Conservation (phyloP, 371 early-diverging fungal species). For the Apophysomyces ossiformis region DNA sequence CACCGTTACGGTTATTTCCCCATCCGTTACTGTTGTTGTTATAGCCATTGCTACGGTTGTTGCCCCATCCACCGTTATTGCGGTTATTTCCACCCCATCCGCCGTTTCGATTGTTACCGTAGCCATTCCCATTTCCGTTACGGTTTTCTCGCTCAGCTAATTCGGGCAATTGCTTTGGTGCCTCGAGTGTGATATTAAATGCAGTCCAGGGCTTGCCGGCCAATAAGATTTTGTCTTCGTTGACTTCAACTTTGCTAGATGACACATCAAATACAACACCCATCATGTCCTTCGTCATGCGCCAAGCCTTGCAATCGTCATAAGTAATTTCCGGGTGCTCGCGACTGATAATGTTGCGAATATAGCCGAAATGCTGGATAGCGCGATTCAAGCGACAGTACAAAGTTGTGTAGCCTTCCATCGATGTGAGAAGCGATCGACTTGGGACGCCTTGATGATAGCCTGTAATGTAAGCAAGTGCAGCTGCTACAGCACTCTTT, state of each 20-base stretch:
- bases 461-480: constrained; percentile 84
- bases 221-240: constrained; percentile 45
- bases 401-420: constrained; percentile 81
- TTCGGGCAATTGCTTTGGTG: constrained; percentile 78
- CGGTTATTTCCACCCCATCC: constrained; percentile 17
- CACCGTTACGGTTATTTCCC: constrained; percentile 1
- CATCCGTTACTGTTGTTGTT: background rate
- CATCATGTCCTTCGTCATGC: constrained; percentile 79
- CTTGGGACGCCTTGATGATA: constrained; percentile 80
- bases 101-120: constrained; percentile 12
- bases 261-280: constrained; percentile 86
- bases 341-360: constrained; percentile 76
- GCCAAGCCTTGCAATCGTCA: constrained; percentile 74
- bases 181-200: constrained; percentile 63
- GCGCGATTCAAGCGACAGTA: constrained; percentile 62
- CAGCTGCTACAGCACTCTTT: constrained; percentile 77
- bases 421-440: constrained; percentile 83
- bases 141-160: constrained; percentile 65
- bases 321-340: constrained; percentile 70
- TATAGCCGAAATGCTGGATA: constrained; percentile 81
- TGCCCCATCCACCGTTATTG: constrained; percentile 8
- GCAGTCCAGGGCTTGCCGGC: constrained; percentile 68
- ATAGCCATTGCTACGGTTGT: background rate
- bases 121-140: constrained; percentile 19
- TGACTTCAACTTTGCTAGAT: constrained; percentile 67